Evolutionary conservation across 352 stramenopile genomes (phyloP).

Genomic region (Phytophthora pseudosyringae): DNA sequence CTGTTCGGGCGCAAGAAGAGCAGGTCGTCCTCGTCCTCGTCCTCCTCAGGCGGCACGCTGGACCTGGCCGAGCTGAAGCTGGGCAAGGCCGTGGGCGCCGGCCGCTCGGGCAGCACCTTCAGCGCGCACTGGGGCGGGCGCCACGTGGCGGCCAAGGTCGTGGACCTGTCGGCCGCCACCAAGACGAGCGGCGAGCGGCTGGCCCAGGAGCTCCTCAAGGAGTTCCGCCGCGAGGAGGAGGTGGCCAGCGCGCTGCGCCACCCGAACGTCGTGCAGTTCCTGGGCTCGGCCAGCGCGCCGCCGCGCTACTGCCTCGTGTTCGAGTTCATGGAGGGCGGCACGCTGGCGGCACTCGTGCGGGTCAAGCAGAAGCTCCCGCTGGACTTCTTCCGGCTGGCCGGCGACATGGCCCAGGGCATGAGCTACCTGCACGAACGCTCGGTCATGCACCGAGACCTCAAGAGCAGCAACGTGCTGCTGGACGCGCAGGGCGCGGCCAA

Average conservation of each 20-base stretch:
- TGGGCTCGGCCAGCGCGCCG: conserved; percentile 53
- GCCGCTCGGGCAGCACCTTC: conserved; percentile 64
- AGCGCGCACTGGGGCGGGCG: conserved; percentile 56
- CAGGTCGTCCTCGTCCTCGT: conserved; percentile 20
- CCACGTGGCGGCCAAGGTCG: conserved; percentile 59
- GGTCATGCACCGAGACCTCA: conserved; percentile 93
- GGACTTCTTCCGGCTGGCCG: conserved; percentile 66
- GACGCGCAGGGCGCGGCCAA: conserved; percentile 62
- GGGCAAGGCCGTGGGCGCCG: conserved; percentile 47
- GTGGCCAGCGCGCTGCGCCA: conserved; percentile 63
- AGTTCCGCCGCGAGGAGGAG: conserved; percentile 62
- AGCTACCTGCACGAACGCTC: conserved; percentile 90
- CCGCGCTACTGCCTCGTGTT: conserved; percentile 70
- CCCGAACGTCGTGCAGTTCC: conserved; percentile 66
- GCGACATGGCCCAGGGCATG: conserved; percentile 75
- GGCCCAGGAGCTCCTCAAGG: conserved; percentile 56
- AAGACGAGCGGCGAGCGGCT: conserved; percentile 40
- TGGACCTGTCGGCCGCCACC: conserved; percentile 39
- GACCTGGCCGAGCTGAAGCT: conserved; percentile 58
- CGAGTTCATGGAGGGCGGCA: conserved; percentile 73
- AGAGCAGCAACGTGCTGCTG: conserved; percentile 91
- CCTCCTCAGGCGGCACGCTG: conserved; percentile 24
- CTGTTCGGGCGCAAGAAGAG: conserved; percentile 33
- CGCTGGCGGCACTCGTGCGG: conserved; percentile 51
- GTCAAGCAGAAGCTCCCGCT: conserved; percentile 36